Conservation (phyloP, 305 asterid genomes). For the Rubia occidens region DNA sequence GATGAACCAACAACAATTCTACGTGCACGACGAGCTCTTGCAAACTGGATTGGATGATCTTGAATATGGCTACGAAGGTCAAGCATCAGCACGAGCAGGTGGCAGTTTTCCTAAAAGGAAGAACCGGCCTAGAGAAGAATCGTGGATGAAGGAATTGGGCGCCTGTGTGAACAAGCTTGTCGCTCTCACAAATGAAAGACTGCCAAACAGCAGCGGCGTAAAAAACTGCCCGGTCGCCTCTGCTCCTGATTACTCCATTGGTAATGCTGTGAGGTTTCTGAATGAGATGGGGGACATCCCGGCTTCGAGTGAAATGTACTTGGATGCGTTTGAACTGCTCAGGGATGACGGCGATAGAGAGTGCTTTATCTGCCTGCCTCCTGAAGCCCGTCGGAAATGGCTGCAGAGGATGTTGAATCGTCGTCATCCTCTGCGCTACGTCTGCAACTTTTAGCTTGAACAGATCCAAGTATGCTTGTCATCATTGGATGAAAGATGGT, state of each 20-base stretch:
- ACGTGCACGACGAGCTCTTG: slow-evolving; percentile 34
- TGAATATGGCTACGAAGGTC: slow-evolving; percentile 31
- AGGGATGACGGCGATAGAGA: slow-evolving; percentile 67
- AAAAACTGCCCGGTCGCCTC: slow-evolving; percentile 14
- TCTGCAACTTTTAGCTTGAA: slow-evolving; percentile 27
- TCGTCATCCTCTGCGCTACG: slow-evolving; percentile 58
- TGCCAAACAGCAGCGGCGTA: slow-evolving; percentile 25
- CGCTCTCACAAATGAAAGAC: slow-evolving; percentile 46
- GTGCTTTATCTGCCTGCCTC: slow-evolving; percentile 69
- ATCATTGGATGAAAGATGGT: no score
- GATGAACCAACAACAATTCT: slow-evolving; percentile 27
- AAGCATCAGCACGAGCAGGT: slow-evolving; percentile 25
- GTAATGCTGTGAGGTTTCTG: slow-evolving; percentile 56
- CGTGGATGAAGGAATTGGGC: slow-evolving; percentile 59
- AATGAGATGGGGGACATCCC: slow-evolving; percentile 78
- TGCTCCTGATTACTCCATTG: slow-evolving; percentile 55
- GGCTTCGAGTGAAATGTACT: slow-evolving; percentile 71
- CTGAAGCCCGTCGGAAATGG: slow-evolving; percentile 89
- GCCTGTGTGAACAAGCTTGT: slow-evolving; percentile 55
- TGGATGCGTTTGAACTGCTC: slow-evolving; percentile 75
- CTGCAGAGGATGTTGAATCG: slow-evolving; percentile 70
- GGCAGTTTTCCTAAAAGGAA: slow-evolving; percentile 36
- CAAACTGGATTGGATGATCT: slow-evolving; percentile 27
- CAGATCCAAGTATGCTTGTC: no score
- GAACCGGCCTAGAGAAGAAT: slow-evolving; percentile 39